Conservation (phyloP, 768 basidiomycete species). For the Tylopilus felleus region DNA sequence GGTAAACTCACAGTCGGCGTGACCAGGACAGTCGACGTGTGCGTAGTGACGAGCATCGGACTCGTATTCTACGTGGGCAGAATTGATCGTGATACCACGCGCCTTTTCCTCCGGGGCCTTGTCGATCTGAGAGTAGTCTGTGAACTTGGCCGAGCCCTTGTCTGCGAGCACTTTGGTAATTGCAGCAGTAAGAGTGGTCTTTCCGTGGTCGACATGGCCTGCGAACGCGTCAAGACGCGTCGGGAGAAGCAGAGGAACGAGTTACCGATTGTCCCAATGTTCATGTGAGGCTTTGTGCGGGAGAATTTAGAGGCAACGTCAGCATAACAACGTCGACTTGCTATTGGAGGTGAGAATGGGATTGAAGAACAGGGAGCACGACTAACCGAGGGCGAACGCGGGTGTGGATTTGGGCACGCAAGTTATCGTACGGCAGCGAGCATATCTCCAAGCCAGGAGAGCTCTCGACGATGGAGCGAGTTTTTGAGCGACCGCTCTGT, state of each 20-base stretch:
- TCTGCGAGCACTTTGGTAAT: constrained; percentile 91
- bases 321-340: constrained; percentile 61
- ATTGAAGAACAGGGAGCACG: background rate
- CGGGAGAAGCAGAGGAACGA: background rate
- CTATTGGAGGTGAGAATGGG: background rate
- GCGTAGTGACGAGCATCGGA: constrained; percentile 88
- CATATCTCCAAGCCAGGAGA: background rate
- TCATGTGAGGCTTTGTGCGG: constrained; percentile 86
- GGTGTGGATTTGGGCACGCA: constrained; percentile 8
- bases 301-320: constrained; percentile 59
- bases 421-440: constrained; percentile 17
- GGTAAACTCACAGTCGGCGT: constrained; percentile 77
- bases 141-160: constrained; percentile 74
- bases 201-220: constrained; percentile 97
- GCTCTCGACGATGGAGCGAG: background rate
- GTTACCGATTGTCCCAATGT: constrained; percentile 88
- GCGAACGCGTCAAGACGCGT: constrained; percentile 20
- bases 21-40: constrained; percentile 97
- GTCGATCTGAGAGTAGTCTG: constrained; percentile 97
- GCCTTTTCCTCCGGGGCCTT: constrained; percentile 99
- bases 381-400: constrained; percentile 7
- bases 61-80: constrained; percentile 98
- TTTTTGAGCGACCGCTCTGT: constrained; percentile 8
- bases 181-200: constrained; percentile 94
- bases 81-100: constrained; percentile 99